Conservation (phyloP, 345 rosid genomes). For the Hibiscus tridactylites region DNA sequence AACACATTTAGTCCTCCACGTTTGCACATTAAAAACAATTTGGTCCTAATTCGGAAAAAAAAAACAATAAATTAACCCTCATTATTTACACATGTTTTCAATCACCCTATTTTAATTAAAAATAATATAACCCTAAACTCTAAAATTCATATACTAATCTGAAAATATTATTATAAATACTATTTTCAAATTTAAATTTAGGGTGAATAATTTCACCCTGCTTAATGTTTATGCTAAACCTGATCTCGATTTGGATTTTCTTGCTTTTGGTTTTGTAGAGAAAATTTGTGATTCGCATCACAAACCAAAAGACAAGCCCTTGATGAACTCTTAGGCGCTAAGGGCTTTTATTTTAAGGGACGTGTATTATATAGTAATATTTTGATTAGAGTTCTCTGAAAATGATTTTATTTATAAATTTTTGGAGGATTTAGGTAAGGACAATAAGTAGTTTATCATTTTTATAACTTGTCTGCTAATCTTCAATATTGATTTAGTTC, state of each 20-base stretch:
- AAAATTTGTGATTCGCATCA: constrained; percentile 61
- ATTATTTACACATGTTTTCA: too few species aligned
- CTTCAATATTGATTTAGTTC: constrained; percentile 38
- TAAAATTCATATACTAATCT: too few species aligned
- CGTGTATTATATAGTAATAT: not conserved
- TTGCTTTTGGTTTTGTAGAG: constrained; percentile 30
- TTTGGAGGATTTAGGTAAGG: constrained; percentile 86
- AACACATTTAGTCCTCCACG: too few species aligned
- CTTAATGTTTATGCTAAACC: not conserved
- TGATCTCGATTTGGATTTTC: not conserved
- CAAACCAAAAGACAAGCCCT: constrained; percentile 92
- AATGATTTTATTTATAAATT: constrained; percentile 15
- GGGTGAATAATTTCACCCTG: too few species aligned
- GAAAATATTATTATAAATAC: too few species aligned
- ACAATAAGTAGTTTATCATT: not conserved
- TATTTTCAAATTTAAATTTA: too few species aligned
- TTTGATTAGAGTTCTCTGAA: not conserved
- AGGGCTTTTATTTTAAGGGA: not conserved
- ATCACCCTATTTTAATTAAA: too few species aligned
- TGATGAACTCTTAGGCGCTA: constrained; percentile 85
- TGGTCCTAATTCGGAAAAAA: too few species aligned
- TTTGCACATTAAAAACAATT: too few species aligned
- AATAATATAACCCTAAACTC: too few species aligned
- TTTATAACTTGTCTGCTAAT: not conserved
- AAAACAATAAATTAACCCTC: too few species aligned